phyloP scores from a whole-genome alignment of 768 basidiomycete genomes.

The Naganishia vaughanmartiniae region DNA sequence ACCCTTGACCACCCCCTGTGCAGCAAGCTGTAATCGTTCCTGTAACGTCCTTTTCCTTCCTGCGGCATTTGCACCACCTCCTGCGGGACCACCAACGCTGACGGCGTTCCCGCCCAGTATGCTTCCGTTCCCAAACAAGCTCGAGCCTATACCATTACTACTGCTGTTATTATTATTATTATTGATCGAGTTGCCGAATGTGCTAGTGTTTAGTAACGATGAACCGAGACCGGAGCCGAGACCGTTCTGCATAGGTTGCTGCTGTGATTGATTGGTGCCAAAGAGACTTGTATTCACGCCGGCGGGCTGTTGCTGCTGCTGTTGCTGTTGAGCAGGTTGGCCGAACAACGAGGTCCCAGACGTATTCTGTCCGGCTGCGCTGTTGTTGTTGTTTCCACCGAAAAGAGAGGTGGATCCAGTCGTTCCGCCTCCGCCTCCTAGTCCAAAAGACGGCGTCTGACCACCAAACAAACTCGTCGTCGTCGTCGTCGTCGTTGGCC shows the following conservation, averaged over 20 bases:
- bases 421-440: not conserved
- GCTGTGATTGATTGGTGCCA: slow-evolving; percentile 5
- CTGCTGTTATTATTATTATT: not conserved
- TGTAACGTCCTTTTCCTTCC: slow-evolving; percentile 26
- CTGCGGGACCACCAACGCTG: too few species aligned
- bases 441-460: slow-evolving; percentile 11
- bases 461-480: slow-evolving; percentile 5
- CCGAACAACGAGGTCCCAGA: slow-evolving; percentile 4
- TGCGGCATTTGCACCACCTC: not conserved
- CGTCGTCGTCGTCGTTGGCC: not conserved
- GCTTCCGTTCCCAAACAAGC: slow-evolving; percentile 1
- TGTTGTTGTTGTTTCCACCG: not conserved
- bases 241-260: not conserved
- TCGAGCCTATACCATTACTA: not conserved
- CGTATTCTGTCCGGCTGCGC: not conserved
- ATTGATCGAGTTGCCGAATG: not conserved
- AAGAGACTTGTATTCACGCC: not conserved
- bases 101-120: not conserved
- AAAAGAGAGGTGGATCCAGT: not conserved
- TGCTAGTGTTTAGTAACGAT: not conserved
- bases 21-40: slow-evolving; percentile 26
- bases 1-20: slow-evolving; percentile 20
- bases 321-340: slow-evolving; percentile 15
- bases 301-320: slow-evolving; percentile 6
- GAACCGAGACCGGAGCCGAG: not conserved